Conservation (phyloP, 176 grass and related monocot species). For the Aegilops longissima region DNA sequence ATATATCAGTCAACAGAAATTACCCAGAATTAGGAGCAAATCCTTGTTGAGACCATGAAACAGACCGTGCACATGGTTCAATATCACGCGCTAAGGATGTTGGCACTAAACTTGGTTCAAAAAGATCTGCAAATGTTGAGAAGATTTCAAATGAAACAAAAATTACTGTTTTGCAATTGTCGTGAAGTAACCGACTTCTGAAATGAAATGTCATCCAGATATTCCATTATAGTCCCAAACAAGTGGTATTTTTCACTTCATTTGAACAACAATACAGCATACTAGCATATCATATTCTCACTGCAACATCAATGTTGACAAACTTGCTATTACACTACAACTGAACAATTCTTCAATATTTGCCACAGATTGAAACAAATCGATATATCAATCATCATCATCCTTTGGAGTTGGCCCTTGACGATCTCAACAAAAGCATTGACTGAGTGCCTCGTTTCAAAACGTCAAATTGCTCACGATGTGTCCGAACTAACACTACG, state of each 20-base stretch:
- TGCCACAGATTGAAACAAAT: neutral
- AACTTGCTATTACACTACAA: neutral
- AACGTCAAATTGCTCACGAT: neutral
- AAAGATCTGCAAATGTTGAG: slow-evolving; percentile 56
- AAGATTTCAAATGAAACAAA: neutral
- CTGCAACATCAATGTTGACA: neutral
- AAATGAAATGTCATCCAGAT: slow-evolving; percentile 11
- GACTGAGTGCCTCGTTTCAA: neutral
- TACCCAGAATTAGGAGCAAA: slow-evolving; percentile 86
- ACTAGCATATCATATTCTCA: neutral
- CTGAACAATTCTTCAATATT: slow-evolving; percentile 6
- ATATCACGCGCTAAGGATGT: slow-evolving; percentile 64
- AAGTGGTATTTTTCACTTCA: neutral
- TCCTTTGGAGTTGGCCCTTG: neutral
- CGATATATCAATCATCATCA: neutral
- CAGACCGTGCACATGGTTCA: slow-evolving; percentile 63
- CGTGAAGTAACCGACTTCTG: neutral
- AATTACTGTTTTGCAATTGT: neutral
- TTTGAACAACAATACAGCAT: neutral
- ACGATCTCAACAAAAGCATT: neutral
- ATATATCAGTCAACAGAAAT: neutral
- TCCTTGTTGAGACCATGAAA: slow-evolving; percentile 86
- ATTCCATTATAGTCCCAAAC: neutral
- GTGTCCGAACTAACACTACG: neutral
- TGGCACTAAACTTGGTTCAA: slow-evolving; percentile 72